These are phyloP conservation scores for Colletotrichum sp. DNA, from an alignment of 2,329 filamentous ascomycete genomes.

Conservation along the genomic window DNA sequence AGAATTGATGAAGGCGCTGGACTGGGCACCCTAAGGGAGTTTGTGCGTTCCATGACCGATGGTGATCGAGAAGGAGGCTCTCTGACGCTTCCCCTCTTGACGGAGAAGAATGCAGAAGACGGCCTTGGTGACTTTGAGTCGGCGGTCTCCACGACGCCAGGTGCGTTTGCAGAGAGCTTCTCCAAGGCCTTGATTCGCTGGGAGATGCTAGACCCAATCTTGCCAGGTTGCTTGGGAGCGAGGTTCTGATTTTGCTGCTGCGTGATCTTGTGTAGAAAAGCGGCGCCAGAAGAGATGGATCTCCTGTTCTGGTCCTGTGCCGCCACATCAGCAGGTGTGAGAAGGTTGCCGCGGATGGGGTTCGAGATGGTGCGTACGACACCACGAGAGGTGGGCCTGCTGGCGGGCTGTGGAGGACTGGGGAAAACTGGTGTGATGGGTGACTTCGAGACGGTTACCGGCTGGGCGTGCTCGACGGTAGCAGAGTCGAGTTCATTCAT, in stretches of 20 bases:
- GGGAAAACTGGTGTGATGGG: constrained; percentile 73
- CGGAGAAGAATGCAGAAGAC: constrained; percentile 64
- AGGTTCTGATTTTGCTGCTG: constrained; percentile 59
- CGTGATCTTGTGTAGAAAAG: constrained; percentile 58
- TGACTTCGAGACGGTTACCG: constrained; percentile 81
- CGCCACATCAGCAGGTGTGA: constrained; percentile 50
- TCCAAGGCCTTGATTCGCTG: constrained; percentile 94
- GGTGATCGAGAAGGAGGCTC: constrained; percentile 48
- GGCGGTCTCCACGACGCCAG: constrained; percentile 29
- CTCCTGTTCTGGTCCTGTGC: constrained; percentile 44
- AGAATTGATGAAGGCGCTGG: constrained; percentile 39
- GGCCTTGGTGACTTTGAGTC: constrained; percentile 30
- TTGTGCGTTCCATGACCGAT: constrained; percentile 49
- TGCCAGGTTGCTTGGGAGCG: constrained; percentile 71
- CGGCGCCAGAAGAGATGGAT: constrained; percentile 62
- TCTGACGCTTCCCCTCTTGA: constrained; percentile 47
- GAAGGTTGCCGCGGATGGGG: constrained; percentile 49
- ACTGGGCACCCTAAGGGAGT: constrained; percentile 36
- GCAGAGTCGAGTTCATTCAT: constrained; percentile 87
- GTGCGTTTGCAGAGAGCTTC: constrained; percentile 65
- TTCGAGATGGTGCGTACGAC: constrained; percentile 38
- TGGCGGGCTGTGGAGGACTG: constrained; percentile 26
- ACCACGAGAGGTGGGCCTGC: constrained; percentile 39
- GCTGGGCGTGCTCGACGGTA: constrained; percentile 82
- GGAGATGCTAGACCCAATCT: constrained; percentile 88